Conservation (phyloP, 2,329 filamentous ascomycete species). For the Xylaria arbuscula region DNA sequence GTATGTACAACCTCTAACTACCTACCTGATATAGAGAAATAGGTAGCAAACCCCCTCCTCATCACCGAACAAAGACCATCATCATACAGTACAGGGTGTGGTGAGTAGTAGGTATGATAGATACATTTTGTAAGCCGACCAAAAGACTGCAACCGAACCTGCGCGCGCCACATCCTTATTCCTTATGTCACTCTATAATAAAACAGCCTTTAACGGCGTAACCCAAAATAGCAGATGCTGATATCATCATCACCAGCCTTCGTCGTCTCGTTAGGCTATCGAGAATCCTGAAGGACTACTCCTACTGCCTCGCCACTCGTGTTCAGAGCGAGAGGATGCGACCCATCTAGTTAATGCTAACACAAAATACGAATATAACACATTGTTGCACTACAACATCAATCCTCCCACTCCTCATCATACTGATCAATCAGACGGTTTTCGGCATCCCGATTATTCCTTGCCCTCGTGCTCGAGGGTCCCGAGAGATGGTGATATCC, state of each 20-base stretch:
- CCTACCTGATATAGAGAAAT: too few species aligned
- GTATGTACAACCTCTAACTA: background rate
- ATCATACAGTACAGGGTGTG: slow-evolving; percentile 8
- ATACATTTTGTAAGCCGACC: slow-evolving; percentile 16
- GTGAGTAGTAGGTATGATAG: background rate
- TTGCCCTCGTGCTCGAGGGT: slow-evolving; percentile 59
- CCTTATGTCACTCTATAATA: slow-evolving; percentile 28
- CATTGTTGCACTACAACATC: slow-evolving; percentile 36
- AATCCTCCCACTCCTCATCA: slow-evolving; percentile 97
- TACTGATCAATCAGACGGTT: slow-evolving; percentile 95
- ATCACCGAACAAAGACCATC: slow-evolving; percentile 1
- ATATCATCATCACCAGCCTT: slow-evolving; percentile 19
- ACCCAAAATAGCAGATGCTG: slow-evolving; percentile 34
- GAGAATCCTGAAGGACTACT: slow-evolving; percentile 31
- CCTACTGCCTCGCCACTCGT: slow-evolving; percentile 12
- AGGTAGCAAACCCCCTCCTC: slow-evolving; percentile 7
- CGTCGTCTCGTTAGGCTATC: background rate
- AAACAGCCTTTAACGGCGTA: slow-evolving; percentile 10
- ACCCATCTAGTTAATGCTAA: slow-evolving; percentile 35
- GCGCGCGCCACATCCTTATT: slow-evolving; percentile 5
- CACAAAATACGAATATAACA: slow-evolving; percentile 33
- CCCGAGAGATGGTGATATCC: slow-evolving; percentile 75
- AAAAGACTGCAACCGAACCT: background rate
- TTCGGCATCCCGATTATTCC: slow-evolving; percentile 77
- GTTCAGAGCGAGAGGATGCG: background rate